phyloP scores from a whole-genome alignment of 768 basidiomycete genomes.

The Kondoa malvinella region DNA sequence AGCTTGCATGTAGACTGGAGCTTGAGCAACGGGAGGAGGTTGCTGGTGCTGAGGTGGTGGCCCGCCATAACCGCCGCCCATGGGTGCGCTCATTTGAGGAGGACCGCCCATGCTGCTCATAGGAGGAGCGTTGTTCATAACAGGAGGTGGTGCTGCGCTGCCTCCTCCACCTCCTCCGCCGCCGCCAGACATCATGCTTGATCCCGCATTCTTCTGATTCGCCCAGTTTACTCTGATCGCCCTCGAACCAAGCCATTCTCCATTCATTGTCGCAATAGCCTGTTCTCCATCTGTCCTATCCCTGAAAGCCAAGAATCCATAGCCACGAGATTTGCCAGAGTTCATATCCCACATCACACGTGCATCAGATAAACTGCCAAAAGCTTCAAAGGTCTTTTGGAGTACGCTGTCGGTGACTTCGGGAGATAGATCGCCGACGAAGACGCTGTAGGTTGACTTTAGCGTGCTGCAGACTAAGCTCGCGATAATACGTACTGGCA shows the following conservation, averaged over 20 bases:
- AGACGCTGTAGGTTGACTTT: slow-evolving; percentile 40
- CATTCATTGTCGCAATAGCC: slow-evolving; percentile 98
- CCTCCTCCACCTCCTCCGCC: slow-evolving; percentile 21
- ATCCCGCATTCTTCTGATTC: slow-evolving; percentile 68
- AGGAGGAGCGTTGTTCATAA: neutral
- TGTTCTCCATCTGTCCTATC: slow-evolving; percentile 99
- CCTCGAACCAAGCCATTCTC: slow-evolving; percentile 94
- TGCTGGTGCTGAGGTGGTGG: slow-evolving; percentile 42
- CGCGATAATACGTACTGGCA: slow-evolving; percentile 42
- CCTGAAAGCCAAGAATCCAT: slow-evolving; percentile 94
- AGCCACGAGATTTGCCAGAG: slow-evolving; percentile 93
- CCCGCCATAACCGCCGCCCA: slow-evolving; percentile 1
- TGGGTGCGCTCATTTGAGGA: too few species aligned
- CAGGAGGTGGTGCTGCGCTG: slow-evolving; percentile 1
- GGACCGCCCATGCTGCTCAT: neutral
- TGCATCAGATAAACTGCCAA: slow-evolving; percentile 89
- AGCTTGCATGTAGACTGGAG: slow-evolving; percentile 9
- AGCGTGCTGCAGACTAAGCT: neutral
- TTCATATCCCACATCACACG: slow-evolving; percentile 99
- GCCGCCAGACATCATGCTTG: slow-evolving; percentile 18
- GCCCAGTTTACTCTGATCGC: slow-evolving; percentile 99
- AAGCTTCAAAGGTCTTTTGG: slow-evolving; percentile 89
- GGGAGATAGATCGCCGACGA: slow-evolving; percentile 97
- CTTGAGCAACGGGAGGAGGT: slow-evolving; percentile 4
- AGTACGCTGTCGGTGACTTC: slow-evolving; percentile 97